Evolutionary conservation across 805 yeast species (phyloP).

Genomic region (Blastobotrys robertii): DNA sequence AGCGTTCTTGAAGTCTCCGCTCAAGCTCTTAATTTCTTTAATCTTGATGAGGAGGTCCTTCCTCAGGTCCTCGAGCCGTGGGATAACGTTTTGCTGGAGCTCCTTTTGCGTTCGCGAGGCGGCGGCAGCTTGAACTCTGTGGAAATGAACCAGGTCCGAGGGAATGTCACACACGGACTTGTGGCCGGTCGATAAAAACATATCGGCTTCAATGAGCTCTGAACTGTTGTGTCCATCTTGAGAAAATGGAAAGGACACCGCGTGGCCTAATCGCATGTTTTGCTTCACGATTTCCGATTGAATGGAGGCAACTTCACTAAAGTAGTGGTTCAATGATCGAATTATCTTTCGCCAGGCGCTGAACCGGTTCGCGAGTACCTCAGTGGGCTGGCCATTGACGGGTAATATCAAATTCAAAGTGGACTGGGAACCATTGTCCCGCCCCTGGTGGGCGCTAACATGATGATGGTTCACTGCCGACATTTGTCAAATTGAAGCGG

Average conservation of each 20-base stretch:
- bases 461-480: no score
- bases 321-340: constrained; percentile 61
- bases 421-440: no score
- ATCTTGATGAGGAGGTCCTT: constrained; percentile 76
- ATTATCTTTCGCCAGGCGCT: constrained; percentile 79
- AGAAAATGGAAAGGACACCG: constrained; percentile 48
- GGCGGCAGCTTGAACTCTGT: constrained; percentile 47
- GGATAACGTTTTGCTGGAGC: constrained; percentile 49
- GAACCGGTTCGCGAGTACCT: constrained; percentile 72
- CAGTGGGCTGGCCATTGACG: constrained; percentile 68
- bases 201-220: constrained; percentile 4
- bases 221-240: constrained; percentile 21
- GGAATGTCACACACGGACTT: constrained; percentile 82
- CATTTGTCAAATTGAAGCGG: no score
- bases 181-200: constrained; percentile 66
- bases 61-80: constrained; percentile 56
- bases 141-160: constrained; percentile 54
- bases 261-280: constrained; percentile 70
- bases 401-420: constrained; percentile 31
- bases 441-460: no score
- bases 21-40: constrained; percentile 73
- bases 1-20: constrained; percentile 75
- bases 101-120: constrained; percentile 53
- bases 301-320: constrained; percentile 70
- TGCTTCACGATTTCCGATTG: constrained; percentile 86